These are phyloP conservation scores for Spathaspora passalidarum DNA, from an alignment of 805 yeast species.

Conservation along the genomic window DNA sequence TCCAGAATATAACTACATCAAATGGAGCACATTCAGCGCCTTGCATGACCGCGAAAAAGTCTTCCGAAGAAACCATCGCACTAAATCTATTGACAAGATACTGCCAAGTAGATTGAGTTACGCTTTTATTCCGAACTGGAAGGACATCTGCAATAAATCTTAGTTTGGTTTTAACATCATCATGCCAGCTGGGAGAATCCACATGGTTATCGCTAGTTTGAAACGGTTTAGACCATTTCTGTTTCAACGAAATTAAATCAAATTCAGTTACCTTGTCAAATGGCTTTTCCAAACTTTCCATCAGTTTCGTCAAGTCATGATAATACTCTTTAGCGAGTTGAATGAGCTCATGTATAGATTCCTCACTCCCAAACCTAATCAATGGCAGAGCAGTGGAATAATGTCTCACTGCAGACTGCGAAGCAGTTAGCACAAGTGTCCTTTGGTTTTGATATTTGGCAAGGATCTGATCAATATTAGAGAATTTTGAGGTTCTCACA, in stretches of 20 bases:
- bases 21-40: background rate
- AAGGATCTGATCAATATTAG: background rate
- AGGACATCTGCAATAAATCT: background rate
- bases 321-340: background rate
- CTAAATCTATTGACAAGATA: constrained; percentile 3
- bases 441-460: background rate
- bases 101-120: constrained; percentile 2
- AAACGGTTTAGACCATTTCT: background rate
- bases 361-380: constrained; percentile 1
- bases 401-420: background rate
- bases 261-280: background rate
- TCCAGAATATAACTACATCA: constrained; percentile 1
- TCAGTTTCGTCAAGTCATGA: background rate
- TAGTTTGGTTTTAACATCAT: background rate
- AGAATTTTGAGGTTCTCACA: background rate
- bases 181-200: background rate
- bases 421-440: background rate
- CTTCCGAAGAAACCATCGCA: constrained; percentile 1
- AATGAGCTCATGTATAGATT: background rate
- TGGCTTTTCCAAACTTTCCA: background rate
- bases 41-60: background rate
- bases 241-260: background rate
- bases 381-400: background rate
- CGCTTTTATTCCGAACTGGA: background rate
- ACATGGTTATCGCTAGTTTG: background rate